Base-by-base conservation (phyloP, 2,329 filamentous ascomycete species). In the Rutstroemia sp. region DNA sequence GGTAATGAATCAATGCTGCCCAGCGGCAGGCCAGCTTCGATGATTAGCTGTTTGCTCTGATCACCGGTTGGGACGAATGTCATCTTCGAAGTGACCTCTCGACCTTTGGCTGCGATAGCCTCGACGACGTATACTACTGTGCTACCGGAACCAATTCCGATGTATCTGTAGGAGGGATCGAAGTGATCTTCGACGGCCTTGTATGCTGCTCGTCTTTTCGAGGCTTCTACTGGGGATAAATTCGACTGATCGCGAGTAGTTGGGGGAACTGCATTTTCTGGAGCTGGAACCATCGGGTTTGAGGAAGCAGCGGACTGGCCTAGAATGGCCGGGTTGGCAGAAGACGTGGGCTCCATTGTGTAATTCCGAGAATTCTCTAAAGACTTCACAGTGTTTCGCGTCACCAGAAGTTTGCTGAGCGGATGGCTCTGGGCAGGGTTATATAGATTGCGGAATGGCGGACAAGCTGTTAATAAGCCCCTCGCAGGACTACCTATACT, bases 71-170 rank as follows among this genome's bases (percentile, higher is more conserved):
- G 92, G 19, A 70, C 68, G 73, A 96, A 99, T 68, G 82, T 84
- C 77, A 96, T 95, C 62, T 74, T 69, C 37, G 75, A 71, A 49
- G 80, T 82, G 56, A 81, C 76, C 2, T 72, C 70, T 8, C 73
- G 69, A 4, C 81, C 79, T 53, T 85, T 80, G 54, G 78, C 78
- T 39, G 79, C 79, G 72, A 95, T 92, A 56, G 88, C 88, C 64
- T 92, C 87, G 58, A 94, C 88, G 49, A 92, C 88, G 71, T 92
- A 91, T 66, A 91, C 83, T 61, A 94, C 89, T 19, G 87, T 90
- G 65, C 86, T 88, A 58, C 88, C 88, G 57, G 87, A 90, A 61
- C 89, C 89, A 71, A 94, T 92, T 64, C 89, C 89, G 63, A 92
- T 78, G 67, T 82, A 85, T 55, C 75, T 79, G 74, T 82, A 81